Base-by-base conservation (phyloP, 169 alveolate genomes). In the Toxoplasma gondii region DNA sequence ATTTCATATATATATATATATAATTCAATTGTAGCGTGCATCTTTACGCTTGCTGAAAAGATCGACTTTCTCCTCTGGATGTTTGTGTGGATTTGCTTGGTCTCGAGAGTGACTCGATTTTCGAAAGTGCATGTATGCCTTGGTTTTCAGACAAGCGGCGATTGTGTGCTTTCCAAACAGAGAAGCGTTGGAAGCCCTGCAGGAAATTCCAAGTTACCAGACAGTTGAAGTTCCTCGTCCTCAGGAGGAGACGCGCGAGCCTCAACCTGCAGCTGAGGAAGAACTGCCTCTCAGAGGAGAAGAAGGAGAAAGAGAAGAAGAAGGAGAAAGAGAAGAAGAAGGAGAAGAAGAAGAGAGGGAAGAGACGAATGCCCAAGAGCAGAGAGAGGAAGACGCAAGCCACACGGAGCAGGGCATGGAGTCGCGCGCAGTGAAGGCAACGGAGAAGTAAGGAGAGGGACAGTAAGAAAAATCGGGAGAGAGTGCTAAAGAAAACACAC, bases 131-230 rank as follows among this genome's bases (percentile, higher is more conserved):
- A 49, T 12, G 12, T 12, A 12, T 49, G 58, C 58, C 22, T 49
- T 49, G 4, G 58, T 82, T 41, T 82, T 2, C 67, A 82, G 90
- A 10, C 38, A 82, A 27, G 1, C 34, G 19, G 90, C 67, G 19
- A 24, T 82, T 9, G 90, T 82, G 27, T 22, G 1, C 29, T 82
- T 82, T 17, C 90, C 90, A 7, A 43, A 82, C 41, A 12, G 34
- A 29, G 38, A 12, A 41, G 90, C 90, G 64, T 24, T 82, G 67
- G 90, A 82, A 10, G 90, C 90, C 4, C n/a, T 82, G 41, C 64
- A 82, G 38, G 67, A 82, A 12, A 43, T 82, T 10, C 90, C 90
- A 5, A 82, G 69, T 49, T 82, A 82, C 90, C 7, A 12, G 39
- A 82, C 90, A 2, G 90, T 82, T 5, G 64, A 41, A 31, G 36